Evolutionary conservation across 2,329 filamentous ascomycete species (phyloP).

Genomic region (Cladosporium sp.): DNA sequence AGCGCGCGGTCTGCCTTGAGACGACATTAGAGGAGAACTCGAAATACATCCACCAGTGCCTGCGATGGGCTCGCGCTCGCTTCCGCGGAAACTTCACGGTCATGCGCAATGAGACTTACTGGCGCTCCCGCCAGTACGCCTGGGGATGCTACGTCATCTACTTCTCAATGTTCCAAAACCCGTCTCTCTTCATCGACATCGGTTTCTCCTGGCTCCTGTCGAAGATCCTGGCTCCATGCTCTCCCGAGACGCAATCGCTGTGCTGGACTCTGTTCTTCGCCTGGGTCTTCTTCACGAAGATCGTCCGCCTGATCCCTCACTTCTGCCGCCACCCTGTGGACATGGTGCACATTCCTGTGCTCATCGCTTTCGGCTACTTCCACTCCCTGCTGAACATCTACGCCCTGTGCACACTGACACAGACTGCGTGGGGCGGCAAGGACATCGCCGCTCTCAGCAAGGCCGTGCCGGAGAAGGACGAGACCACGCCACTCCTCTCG

Average conservation of each 20-base stretch:
- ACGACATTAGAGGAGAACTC: conserved; percentile 56
- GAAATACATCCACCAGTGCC: conserved; percentile 56
- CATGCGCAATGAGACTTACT: conserved; percentile 44
- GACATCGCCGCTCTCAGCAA: conserved; percentile 24
- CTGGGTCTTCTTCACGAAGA: conserved; percentile 60
- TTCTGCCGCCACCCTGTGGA: conserved; percentile 57
- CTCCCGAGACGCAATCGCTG: background rate
- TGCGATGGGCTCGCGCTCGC: conserved; percentile 61
- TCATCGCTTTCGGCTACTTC: conserved; percentile 59
- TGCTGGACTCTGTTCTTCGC: conserved; percentile 13
- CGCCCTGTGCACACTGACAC: conserved; percentile 52
- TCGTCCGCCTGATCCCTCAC: conserved; percentile 59
- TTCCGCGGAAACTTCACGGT: conserved; percentile 59
- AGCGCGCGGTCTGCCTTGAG: no score
- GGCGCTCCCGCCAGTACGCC: conserved; percentile 42
- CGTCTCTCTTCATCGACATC: conserved; percentile 57
- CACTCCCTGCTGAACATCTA: conserved; percentile 66
- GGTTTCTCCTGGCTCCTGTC: conserved; percentile 43
- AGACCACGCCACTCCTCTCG: background rate
- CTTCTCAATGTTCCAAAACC: conserved; percentile 56
- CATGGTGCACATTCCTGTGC: conserved; percentile 51
- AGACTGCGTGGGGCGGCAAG: conserved; percentile 37
- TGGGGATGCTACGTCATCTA: conserved; percentile 62
- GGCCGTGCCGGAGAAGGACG: background rate
- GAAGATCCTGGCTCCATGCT: conserved; percentile 28